A percentile compares a stretch with the other conserved stretches of the same genome.
These are phyloP conservation scores for Elongisporangium prolatum DNA, from an alignment of 352 stramenopile species.

Conservation along the genomic window DNA sequence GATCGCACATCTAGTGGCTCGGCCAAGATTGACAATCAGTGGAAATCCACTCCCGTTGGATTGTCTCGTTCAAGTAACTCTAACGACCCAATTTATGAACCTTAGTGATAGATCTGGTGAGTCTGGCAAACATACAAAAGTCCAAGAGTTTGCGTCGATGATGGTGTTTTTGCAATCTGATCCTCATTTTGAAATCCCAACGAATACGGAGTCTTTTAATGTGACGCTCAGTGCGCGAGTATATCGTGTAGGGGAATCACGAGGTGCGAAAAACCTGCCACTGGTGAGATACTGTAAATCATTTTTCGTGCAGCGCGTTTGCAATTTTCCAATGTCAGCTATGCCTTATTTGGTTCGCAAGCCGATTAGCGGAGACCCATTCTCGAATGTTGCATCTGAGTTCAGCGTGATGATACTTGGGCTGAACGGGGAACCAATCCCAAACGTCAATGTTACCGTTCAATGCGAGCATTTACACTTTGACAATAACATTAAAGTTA, in stretches of 20 bases:
- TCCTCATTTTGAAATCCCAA: constrained; percentile 31
- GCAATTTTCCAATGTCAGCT: constrained; percentile 22
- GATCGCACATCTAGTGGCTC: constrained; percentile 23
- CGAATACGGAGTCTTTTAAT: constrained; percentile 16
- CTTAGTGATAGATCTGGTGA: constrained; percentile 11
- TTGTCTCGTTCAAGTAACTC: constrained; percentile 14
- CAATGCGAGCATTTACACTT: constrained; percentile 24
- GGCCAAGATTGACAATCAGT: constrained; percentile 15
- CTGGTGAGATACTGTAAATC: constrained; percentile 20
- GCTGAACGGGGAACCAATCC: constrained; percentile 46
- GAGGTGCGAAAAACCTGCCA: constrained; percentile 11
- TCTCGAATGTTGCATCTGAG: constrained; percentile 6
- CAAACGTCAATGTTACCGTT: constrained; percentile 17
- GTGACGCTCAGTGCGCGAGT: constrained; percentile 19
- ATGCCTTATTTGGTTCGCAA: constrained; percentile 32
- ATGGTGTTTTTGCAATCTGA: constrained; percentile 13
- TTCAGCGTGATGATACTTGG: constrained; percentile 33
- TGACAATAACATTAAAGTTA: constrained; percentile 5
- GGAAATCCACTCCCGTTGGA: constrained; percentile 2
- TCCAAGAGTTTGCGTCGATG: constrained; percentile 16
- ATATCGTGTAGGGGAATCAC: background rate
- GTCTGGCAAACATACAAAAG: constrained; percentile 23
- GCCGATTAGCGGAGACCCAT: background rate
- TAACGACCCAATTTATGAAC: constrained; percentile 25
- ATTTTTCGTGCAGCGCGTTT: constrained; percentile 36